Conservation (phyloP, 2,329 filamentous ascomycete genomes). For the Fusarium sp. region DNA sequence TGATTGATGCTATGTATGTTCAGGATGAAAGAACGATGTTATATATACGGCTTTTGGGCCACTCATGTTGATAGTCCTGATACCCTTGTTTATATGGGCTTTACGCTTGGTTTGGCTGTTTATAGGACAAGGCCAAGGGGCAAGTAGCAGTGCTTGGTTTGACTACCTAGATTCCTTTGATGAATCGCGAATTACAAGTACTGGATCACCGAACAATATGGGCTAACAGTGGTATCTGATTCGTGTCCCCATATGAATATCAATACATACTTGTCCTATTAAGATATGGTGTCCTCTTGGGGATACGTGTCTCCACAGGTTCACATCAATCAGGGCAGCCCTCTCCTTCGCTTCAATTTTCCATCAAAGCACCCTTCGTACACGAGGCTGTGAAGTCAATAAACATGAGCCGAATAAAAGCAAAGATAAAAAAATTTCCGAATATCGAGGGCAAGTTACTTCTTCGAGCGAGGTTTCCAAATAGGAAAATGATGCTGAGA, state of each 20-base stretch:
- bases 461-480: conserved; percentile 19
- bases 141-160: not conserved
- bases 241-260: conserved; percentile 13
- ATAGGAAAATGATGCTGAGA: conserved; percentile 15
- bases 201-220: not conserved
- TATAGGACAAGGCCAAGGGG: not conserved
- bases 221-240: conserved; percentile 20
- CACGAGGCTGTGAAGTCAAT: conserved; percentile 23
- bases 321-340: not conserved
- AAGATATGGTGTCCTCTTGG: not conserved
- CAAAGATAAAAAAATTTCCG: not conserved
- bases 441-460: conserved; percentile 1
- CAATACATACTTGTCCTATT: conserved; percentile 8
- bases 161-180: not conserved
- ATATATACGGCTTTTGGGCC: conserved; percentile 4
- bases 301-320: not conserved
- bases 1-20: not conserved
- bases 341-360: conserved; percentile 14
- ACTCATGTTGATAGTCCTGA: conserved; percentile 1
- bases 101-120: not conserved
- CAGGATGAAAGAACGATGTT: not conserved
- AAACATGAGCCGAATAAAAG: conserved; percentile 23
- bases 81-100: not conserved
- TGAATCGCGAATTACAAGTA: not conserved
- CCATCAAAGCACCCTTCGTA: conserved; percentile 10